phyloP scores from a whole-genome alignment of 768 basidiomycete genomes.

The Rubroboletus satanas region DNA sequence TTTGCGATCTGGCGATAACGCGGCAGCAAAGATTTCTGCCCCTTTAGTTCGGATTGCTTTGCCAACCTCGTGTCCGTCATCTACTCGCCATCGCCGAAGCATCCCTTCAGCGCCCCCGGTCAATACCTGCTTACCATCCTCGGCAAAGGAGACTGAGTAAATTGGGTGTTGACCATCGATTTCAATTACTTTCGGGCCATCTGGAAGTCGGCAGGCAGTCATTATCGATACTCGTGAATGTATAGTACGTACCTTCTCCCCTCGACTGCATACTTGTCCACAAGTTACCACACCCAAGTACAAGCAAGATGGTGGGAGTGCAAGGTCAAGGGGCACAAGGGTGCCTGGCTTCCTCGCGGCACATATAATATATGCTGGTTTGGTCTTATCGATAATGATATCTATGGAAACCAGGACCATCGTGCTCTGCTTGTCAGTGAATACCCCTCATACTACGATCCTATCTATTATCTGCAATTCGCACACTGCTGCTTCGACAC shows the following conservation, averaged over 20 bases:
- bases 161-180: background rate
- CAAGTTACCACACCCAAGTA: too few species aligned
- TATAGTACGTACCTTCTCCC: too few species aligned
- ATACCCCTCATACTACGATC: too few species aligned
- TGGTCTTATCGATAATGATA: too few species aligned
- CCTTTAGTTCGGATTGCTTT: background rate
- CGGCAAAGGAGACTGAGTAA: background rate
- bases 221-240: too few species aligned
- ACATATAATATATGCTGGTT: background rate
- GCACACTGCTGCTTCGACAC: too few species aligned
- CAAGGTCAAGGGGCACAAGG: background rate
- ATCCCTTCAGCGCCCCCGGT: background rate
- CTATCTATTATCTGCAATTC: too few species aligned
- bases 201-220: background rate
- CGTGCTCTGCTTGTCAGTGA: too few species aligned
- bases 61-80: background rate
- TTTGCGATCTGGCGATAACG: background rate
- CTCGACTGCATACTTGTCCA: too few species aligned
- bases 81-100: background rate
- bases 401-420: too few species aligned
- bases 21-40: background rate
- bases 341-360: background rate
- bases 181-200: background rate
- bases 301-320: background rate
- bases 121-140: background rate